Evolutionary conservation across 2,329 filamentous ascomycete genomes (phyloP).

Genomic region (Endoconidiophora laricicola): DNA sequence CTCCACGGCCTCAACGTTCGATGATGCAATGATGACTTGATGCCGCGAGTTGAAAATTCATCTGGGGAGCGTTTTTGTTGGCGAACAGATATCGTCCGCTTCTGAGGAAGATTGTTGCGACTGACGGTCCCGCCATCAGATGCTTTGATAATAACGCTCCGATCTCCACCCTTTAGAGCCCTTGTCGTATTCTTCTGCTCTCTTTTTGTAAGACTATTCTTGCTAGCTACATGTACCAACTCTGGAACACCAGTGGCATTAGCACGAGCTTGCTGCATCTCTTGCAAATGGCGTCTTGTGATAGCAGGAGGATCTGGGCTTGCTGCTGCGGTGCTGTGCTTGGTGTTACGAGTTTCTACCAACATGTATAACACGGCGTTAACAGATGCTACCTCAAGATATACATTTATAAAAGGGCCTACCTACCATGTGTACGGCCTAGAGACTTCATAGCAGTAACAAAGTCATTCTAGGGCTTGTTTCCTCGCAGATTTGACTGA

Average conservation of each 20-base stretch:
- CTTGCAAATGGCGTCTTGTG: background rate
- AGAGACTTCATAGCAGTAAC: constrained; percentile 12
- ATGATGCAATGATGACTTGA: background rate
- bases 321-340: too few species aligned
- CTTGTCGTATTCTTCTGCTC: too few species aligned
- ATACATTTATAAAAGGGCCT: too few species aligned
- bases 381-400: background rate
- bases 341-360: background rate
- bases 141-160: background rate
- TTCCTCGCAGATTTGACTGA: background rate
- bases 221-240: too few species aligned
- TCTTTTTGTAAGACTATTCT: too few species aligned
- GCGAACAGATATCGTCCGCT: too few species aligned
- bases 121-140: constrained; percentile 1
- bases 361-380: background rate
- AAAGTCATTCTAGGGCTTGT: constrained; percentile 12
- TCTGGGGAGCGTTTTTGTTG: too few species aligned
- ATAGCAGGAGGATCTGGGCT: background rate
- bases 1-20: background rate
- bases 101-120: background rate
- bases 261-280: background rate
- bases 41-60: background rate
- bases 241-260: too few species aligned
- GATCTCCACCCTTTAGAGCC: too few species aligned
- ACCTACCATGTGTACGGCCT: constrained; percentile 9